Conservation (phyloP, 139 green algal genomes). For the Coelastrella sp. region DNA sequence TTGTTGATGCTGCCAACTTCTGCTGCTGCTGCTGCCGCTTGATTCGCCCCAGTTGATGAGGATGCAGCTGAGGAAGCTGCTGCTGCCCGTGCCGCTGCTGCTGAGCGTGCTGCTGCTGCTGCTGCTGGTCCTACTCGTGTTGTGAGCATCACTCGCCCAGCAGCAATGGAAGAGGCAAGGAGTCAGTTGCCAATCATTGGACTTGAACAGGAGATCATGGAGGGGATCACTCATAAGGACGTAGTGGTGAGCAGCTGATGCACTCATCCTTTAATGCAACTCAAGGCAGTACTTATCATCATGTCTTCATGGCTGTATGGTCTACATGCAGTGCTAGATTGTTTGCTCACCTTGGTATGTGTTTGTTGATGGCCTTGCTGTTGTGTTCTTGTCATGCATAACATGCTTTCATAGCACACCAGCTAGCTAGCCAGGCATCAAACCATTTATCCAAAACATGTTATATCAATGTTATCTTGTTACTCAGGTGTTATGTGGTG, state of each 20-base stretch:
- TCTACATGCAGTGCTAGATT: too few relatives aligned
- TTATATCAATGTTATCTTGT: neutral
- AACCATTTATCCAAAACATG: too few relatives aligned
- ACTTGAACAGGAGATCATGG: conserved; percentile 95
- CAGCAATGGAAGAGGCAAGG: conserved; percentile 65
- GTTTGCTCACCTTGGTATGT: too few relatives aligned
- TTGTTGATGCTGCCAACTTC: neutral
- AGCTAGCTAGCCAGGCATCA: too few relatives aligned
- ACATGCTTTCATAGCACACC: too few relatives aligned
- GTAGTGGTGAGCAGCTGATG: conserved; percentile 69
- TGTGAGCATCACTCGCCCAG: conserved; percentile 55
- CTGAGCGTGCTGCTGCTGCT: conserved; percentile 43
- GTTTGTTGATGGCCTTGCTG: too few relatives aligned
- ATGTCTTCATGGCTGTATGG: too few relatives aligned
- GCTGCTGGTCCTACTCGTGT: conserved; percentile 55
- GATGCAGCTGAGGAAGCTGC: conserved; percentile 30
- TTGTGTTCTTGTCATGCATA: too few relatives aligned
- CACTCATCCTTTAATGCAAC: too few relatives aligned
- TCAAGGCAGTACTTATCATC: too few relatives aligned
- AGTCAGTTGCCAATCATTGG: conserved; percentile 86
- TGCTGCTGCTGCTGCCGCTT: neutral
- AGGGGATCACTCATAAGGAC: conserved; percentile 76
- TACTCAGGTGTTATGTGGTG: conserved; percentile 81
- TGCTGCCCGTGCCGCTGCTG: conserved; percentile 39
- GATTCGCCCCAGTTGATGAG: conserved; percentile 10